Base-by-base conservation (phyloP, 2,329 filamentous ascomycete species). In the Penicillium sp. region DNA sequence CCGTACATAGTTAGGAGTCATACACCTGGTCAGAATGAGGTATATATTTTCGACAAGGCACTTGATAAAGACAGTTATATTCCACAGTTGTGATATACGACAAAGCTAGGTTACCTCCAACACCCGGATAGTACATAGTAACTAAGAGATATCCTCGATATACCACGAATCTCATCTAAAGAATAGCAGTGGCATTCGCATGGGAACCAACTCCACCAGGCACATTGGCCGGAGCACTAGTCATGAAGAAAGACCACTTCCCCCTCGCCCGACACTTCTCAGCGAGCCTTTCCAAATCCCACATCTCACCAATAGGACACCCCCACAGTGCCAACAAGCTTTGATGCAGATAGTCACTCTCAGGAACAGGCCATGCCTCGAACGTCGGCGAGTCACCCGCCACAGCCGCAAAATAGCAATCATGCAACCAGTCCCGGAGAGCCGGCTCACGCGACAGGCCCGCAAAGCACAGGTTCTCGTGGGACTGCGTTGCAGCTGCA, bases 381-480 rank as follows among this genome's bases (percentile, higher is more conserved):
- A 90, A 88, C 0, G 81, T 77, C 19, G 81, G 82, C 12, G 80
- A 75, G 66, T 90, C 88, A 0, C 84, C 84, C 0, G 81, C 85
- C 1, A 88, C 85, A 0, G 83, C 84, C 0, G 86, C 78, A 61
- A 90, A 89, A 50, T 86, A 85, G 61, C 80, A 83, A 65, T 90
- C 85, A 75, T 88, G 87, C 56, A 90, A 59, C 86, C 87, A 90
- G 50, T 83, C 80, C 8, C 84, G 74, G 4, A 86, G 80, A 42
- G 80, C 80, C 45, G 82, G 72, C 47, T 82, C 80, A 60, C 83
- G 81, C 44, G 76, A 76, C 3, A 84, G 54, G 0, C 82, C 82
- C 0, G 77, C 78, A 64, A 78, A 84, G 9, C 70, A 52, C 46
- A 77, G 69, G 3, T 75, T 70, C 8, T 75, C 76, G 38, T 75